A percentile compares a stretch with the other conserved stretches of the same genome.
Conservation (phyloP, 495 filamentous ascomycete genomes). For the Podospora tetraspora region DNA sequence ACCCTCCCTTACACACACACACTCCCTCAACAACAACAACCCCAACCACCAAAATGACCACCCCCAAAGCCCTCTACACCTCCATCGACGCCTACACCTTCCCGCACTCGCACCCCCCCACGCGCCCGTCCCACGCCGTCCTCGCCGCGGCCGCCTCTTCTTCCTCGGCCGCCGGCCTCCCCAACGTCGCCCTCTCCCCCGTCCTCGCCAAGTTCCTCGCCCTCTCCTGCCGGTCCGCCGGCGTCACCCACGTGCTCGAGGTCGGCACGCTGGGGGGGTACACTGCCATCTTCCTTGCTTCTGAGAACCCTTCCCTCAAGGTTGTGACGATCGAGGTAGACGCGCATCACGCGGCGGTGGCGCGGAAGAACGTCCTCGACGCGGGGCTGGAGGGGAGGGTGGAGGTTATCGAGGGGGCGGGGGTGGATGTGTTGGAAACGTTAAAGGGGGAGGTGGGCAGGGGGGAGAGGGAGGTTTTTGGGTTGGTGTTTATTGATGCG, state of each 20-base stretch:
- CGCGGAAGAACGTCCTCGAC: conserved; percentile 39
- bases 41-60: not conserved
- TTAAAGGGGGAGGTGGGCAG: conserved; percentile 38
- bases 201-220: conserved; percentile 41
- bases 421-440: conserved; percentile 39
- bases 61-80: conserved; percentile 8
- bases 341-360: conserved; percentile 36
- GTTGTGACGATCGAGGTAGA: conserved; percentile 46
- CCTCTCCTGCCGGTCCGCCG: conserved; percentile 32
- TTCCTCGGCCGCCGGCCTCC: conserved; percentile 24
- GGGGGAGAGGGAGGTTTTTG: conserved; percentile 44
- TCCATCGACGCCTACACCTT: conserved; percentile 21
- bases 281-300: conserved; percentile 48
- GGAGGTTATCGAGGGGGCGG: conserved; percentile 44
- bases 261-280: conserved; percentile 51
- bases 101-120: conserved; percentile 15
- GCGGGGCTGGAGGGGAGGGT: conserved; percentile 31
- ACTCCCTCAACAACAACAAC: not conserved
- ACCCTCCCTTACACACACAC: not conserved
- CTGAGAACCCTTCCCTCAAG: conserved; percentile 28
- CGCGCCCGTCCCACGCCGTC: conserved; percentile 7
- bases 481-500: conserved; percentile 51
- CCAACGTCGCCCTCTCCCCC: conserved; percentile 37
- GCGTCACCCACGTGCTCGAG: conserved; percentile 43
- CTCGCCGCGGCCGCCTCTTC: conserved; percentile 19